Evolutionary conservation across 805 yeast genomes (phyloP), one percentile per base, ranked within the genome.

Genomic region (Teunomyces kruisii): DNA sequence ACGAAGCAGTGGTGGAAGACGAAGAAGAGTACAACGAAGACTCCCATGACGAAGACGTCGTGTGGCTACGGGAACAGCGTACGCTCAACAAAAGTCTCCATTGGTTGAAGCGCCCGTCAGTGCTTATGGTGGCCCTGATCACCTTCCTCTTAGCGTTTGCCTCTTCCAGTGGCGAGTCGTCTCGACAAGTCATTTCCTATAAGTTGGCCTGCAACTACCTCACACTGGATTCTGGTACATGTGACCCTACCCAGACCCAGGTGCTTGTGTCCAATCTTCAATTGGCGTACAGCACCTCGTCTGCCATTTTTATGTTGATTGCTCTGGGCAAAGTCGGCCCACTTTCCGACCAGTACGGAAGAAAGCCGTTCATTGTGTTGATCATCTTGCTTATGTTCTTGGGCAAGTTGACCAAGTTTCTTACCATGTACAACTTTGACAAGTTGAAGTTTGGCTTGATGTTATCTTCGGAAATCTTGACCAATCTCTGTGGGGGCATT

Each of bases 401-500:
- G 9, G 68, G 68, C 1, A 56, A 56, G 45, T 22, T 49, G 17
- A 28, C 53, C 6, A 52, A 57, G 44, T 65, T 54, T 47, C 51
- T 46, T 6, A 48, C 68, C 16, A 60, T 69, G 64, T 41, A 52
- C 12, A 45, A 54, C 14, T 67, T 43, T 19, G 47, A 52, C 10
- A 46, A 50, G 28, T 71, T 76, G 45, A 59, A 64, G 22, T 63
- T 73, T 27, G 47, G 50, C 9, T 48, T 58, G 24, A 69, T 81
- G 49, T 61, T 85, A 1, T 28, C 73, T 0, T 65, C 78, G 2
- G 74, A 74, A 10, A 46, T 76, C 1, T 29, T 84, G 1, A 74
- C 72, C 26, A 72, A 81, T 19, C 42, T 76, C 3, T 78, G 83
- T n/a, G 96, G 96, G 17, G 85, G 89, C 0, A 40, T 76, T 7